Percentiles rank a stretch among this genome's conserved stretches.
Evolutionary conservation across 306 rosid species (phyloP).

Genomic region (Cucurbita pepo): DNA sequence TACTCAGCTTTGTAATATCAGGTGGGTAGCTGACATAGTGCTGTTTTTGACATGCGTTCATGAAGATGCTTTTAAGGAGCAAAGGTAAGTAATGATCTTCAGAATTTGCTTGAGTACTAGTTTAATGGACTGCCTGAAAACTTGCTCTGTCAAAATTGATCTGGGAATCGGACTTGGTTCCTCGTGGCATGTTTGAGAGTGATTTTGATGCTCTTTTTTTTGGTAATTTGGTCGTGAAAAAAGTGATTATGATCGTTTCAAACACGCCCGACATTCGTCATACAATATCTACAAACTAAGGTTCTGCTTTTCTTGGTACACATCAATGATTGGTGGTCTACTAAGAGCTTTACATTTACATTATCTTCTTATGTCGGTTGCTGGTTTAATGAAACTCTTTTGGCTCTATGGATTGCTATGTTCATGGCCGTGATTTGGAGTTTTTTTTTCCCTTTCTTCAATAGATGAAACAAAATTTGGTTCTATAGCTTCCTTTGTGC

Average conservation of each 20-base stretch:
- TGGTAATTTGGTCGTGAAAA: too few relatives aligned
- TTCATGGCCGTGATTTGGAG: not conserved
- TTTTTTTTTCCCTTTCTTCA: not conserved
- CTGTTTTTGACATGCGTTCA: slow-evolving; percentile 8
- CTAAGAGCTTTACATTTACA: too few relatives aligned
- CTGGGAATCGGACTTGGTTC: not conserved
- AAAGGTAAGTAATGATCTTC: slow-evolving; percentile 20
- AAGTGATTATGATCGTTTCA: too few relatives aligned
- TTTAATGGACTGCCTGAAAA: not conserved
- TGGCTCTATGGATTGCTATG: not conserved
- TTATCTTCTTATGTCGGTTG: not conserved
- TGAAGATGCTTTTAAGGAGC: slow-evolving; percentile 36
- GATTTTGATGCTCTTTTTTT: too few relatives aligned
- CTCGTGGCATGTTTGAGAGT: not conserved
- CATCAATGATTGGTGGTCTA: too few relatives aligned
- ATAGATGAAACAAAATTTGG: not conserved
- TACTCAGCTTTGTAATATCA: not conserved
- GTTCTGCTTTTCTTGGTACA: too few relatives aligned
- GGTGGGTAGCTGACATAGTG: not conserved
- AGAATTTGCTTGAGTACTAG: not conserved
- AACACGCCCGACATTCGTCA: too few relatives aligned
- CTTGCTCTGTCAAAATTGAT: not conserved
- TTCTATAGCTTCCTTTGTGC: not conserved
- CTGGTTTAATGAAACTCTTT: not conserved
- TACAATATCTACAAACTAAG: too few relatives aligned